Evolutionary conservation across 2,329 filamentous ascomycete genomes (phyloP).

Genomic region (Aspergillus piperis): DNA sequence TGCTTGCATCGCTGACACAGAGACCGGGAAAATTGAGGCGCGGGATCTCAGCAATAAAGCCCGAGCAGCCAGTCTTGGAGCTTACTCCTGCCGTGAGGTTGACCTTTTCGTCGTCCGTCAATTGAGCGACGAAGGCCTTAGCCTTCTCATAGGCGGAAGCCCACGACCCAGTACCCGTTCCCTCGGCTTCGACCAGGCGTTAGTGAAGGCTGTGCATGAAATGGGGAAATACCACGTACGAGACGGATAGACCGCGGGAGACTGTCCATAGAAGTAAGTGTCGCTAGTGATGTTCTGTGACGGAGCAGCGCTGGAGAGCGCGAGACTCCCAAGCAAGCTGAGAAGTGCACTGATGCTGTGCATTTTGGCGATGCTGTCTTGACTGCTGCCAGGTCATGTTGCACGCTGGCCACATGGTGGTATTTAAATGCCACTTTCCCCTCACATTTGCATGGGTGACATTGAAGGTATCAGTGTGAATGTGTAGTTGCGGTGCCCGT

Average conservation of each 20-base stretch:
- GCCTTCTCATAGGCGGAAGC: slow-evolving; percentile 40
- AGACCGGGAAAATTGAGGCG: slow-evolving; percentile 39
- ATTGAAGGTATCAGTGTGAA: neutral
- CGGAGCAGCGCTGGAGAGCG: slow-evolving; percentile 15
- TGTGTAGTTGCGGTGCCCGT: neutral
- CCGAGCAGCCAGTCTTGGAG: slow-evolving; percentile 31
- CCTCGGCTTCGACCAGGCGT: slow-evolving; percentile 18
- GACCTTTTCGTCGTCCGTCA: slow-evolving; percentile 47
- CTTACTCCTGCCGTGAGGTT: slow-evolving; percentile 34
- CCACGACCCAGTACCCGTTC: slow-evolving; percentile 37
- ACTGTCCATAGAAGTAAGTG: slow-evolving; percentile 27
- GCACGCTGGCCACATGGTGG: neutral
- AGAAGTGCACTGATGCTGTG: neutral
- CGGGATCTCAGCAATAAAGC: slow-evolving; percentile 34
- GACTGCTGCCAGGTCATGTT: neutral
- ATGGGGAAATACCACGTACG: slow-evolving; percentile 16
- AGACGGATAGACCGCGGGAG: slow-evolving; percentile 26
- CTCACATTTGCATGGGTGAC: neutral
- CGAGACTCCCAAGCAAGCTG: slow-evolving; percentile 12
- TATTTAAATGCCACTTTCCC: neutral
- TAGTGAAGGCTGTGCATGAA: neutral
- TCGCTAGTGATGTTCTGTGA: slow-evolving; percentile 26
- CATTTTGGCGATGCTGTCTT: slow-evolving; percentile 5
- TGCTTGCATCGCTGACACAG: slow-evolving; percentile 46
- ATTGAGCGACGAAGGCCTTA: slow-evolving; percentile 38